Conservation (phyloP, 345 rosid genomes). For the Brassica cretica region DNA sequence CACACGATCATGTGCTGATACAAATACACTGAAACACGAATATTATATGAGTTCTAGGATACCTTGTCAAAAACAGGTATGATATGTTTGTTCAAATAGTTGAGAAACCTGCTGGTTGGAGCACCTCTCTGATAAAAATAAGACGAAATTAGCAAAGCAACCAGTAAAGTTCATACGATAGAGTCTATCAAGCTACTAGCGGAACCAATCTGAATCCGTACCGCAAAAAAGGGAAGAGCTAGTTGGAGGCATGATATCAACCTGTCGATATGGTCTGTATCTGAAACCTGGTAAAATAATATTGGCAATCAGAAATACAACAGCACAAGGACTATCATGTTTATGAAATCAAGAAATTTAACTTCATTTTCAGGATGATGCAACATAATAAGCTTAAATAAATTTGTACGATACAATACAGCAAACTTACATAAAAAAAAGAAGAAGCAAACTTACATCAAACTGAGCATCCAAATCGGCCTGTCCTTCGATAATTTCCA, state of each 20-base stretch:
- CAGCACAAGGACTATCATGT: slow-evolving; percentile 3
- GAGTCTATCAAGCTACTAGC: slow-evolving; percentile 12
- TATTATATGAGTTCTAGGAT: slow-evolving; percentile 7
- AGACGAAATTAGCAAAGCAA: slow-evolving; percentile 15
- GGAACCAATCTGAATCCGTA: slow-evolving; percentile 35
- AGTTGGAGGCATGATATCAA: slow-evolving; percentile 89
- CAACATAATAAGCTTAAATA: slow-evolving; percentile 40
- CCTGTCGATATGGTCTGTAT: slow-evolving; percentile 91
- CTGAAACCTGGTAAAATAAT: slow-evolving; percentile 66
- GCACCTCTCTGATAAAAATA: slow-evolving; percentile 74
- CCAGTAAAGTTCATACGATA: not conserved
- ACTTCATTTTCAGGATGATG: not conserved
- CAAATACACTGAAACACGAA: not conserved
- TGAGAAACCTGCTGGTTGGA: slow-evolving; percentile 86
- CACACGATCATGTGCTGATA: not conserved
- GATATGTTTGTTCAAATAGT: slow-evolving; percentile 83
- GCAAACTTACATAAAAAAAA: slow-evolving; percentile 42
- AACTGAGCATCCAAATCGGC: slow-evolving; percentile 94
- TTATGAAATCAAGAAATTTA: slow-evolving; percentile 7
- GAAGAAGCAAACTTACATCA: slow-evolving; percentile 46
- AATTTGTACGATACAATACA: not conserved
- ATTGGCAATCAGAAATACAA: slow-evolving; percentile 6
- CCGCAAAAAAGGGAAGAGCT: slow-evolving; percentile 96
- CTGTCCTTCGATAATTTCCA: slow-evolving; percentile 87
- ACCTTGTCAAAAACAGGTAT: slow-evolving; percentile 94